Evolutionary conservation across 1,284 basidiomycete species (phyloP).

Genomic region (Golubevia sp.): DNA sequence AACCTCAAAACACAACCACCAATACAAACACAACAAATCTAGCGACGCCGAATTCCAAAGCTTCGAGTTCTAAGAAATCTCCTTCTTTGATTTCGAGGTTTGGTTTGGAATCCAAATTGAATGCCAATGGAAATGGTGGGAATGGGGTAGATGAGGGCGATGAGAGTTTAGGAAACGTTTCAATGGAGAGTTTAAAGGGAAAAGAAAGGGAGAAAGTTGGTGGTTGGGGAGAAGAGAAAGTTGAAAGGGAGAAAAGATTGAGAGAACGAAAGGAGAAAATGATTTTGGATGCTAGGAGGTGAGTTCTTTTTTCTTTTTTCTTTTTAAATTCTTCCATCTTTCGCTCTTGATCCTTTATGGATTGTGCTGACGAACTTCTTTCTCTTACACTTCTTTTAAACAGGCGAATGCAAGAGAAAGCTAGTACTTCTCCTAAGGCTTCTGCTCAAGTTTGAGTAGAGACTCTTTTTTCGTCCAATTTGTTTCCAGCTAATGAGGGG

Average conservation of each 20-base stretch:
- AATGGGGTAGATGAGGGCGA: neutral
- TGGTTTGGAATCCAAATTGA: constrained; percentile 21
- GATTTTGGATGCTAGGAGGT: constrained; percentile 13
- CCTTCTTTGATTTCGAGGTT: constrained; percentile 31
- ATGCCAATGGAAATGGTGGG: neutral
- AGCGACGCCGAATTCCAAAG: neutral
- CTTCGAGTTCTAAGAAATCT: constrained; percentile 1
- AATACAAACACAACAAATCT: neutral
- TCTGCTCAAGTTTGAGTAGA: too few relatives aligned
- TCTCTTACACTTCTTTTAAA: too few relatives aligned
- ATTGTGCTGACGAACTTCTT: too few relatives aligned
- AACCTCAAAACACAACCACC: constrained; percentile 1
- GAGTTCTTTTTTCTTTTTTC: too few relatives aligned
- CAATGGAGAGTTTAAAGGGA: neutral
- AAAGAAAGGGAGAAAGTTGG: constrained; percentile 5
- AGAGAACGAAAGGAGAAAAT: constrained; percentile 36
- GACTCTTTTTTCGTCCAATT: too few relatives aligned
- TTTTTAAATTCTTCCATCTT: too few relatives aligned
- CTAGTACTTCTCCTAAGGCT: too few relatives aligned
- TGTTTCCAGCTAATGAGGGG: too few relatives aligned
- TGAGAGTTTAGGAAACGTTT: neutral
- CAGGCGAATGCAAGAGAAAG: too few relatives aligned
- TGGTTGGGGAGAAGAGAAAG: constrained; percentile 27
- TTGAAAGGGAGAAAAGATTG: constrained; percentile 25
- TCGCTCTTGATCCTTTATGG: too few relatives aligned